Base-by-base conservation (phyloP, 163 green algal genomes). In the Coccomyxa subellipsoidea region DNA sequence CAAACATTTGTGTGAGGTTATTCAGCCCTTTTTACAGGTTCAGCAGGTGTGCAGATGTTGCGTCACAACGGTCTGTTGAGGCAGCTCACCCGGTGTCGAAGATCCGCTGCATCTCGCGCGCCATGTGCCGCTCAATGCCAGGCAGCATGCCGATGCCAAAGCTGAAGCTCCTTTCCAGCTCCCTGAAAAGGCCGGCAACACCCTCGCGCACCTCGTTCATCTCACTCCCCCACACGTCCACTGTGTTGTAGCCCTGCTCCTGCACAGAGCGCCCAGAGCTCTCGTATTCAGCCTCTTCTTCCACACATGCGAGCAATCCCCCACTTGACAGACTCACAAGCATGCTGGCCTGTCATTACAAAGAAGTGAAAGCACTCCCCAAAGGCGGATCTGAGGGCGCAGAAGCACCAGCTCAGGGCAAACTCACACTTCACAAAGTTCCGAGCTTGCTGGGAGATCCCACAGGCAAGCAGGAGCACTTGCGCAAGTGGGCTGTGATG, bases 81-180 rank as follows among this genome's bases (percentile, higher is more conserved):
- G 47, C 47, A 5, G 47, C 47, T 18, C 23, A 59, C 47, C 47
- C 47, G 21, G 34, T 25, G 32, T 72, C n/a, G 27, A 36, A 73
- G 29, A 73, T 32, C 21, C 66, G 66, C 66, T 34, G 27, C 66
- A 73, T 73, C 27, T 73, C 66, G 21, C 66, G 29, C 21, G 66
- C n/a, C 66, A 73, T 73, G 27, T 34, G 66, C 66, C n/a, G 29
- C 66, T 73, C 66, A 32, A 73, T 18, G 21, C 32, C 66, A 34
- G 66, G 66, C 2, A 73, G n/a, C 66, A 73, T 73, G 66, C 66
- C 66, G 27, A 73, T 35, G 66, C 66, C 66, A 36, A 73, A 73
- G 66, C 66, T 73, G 66, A 73, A 73, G 66, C 29, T 23, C 29
- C 66, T 34, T 23, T 73, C 29, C 66, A 73, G 66, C 66, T 73